Conservation (phyloP, 192 early-diverging fungal genomes). For the Tieghemiomyces parasiticus region DNA sequence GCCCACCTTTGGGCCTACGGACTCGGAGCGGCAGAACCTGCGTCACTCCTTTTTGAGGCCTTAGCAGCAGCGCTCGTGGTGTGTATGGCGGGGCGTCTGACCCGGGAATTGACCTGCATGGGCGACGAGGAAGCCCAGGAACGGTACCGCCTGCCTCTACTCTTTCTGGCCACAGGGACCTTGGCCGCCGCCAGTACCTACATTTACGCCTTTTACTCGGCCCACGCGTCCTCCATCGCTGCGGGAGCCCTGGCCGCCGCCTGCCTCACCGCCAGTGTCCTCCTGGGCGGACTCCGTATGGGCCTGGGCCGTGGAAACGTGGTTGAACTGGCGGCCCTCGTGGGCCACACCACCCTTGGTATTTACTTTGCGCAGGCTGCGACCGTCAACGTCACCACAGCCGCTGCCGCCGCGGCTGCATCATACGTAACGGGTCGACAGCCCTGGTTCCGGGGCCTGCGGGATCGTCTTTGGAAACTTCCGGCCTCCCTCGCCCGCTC, state of each 20-base stretch:
- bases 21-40: not conserved
- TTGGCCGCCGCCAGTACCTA: no score
- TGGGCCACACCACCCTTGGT: not conserved
- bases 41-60: not conserved
- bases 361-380: not conserved
- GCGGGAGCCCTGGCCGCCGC: not conserved
- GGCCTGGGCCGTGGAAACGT: not conserved
- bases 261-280: not conserved
- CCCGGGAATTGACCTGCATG: not conserved
- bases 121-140: not conserved
- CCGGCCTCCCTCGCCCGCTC: not conserved
- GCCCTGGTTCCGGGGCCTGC: not conserved
- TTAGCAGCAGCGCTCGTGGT: no score
- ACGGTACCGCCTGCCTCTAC: not conserved
- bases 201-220: no score
- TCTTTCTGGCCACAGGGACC: not conserved
- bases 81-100: no score
- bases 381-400: not conserved
- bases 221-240: not conserved
- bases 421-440: not conserved
- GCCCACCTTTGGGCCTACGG: no score
- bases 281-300: not conserved
- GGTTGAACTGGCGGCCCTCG: not conserved
- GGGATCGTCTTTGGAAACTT: not conserved
- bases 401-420: not conserved